Evolutionary conservation across 2,329 filamentous ascomycete genomes (phyloP).

Genomic region (Sclerotinia borealis): DNA sequence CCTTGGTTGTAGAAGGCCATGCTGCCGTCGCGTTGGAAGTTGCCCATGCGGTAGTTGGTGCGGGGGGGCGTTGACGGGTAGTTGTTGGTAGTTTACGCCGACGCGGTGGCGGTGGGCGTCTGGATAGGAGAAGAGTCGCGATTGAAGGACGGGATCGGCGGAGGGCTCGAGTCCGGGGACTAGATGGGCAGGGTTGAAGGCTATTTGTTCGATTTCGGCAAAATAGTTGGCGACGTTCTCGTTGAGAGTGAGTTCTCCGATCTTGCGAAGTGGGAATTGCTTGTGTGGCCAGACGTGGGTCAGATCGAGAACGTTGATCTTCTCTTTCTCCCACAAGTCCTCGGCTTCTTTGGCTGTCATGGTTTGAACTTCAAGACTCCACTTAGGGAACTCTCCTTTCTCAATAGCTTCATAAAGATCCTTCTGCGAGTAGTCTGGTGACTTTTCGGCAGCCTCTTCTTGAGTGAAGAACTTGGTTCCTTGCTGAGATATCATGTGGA

Average conservation of each 20-base stretch:
- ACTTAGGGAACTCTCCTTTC: conserved; percentile 46
- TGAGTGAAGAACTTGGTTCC: conserved; percentile 47
- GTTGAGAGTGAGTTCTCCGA: conserved; percentile 44
- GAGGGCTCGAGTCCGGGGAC: conserved; percentile 61
- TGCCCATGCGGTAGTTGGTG: conserved; percentile 17
- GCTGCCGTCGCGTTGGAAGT: conserved; percentile 36
- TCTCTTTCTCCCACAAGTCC: conserved; percentile 34
- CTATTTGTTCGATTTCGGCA: conserved; percentile 61
- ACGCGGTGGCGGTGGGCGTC: conserved; percentile 54
- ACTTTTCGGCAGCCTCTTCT: conserved; percentile 38
- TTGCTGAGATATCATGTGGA: conserved; percentile 48
- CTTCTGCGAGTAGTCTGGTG: conserved; percentile 45
- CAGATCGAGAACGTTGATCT: conserved; percentile 47
- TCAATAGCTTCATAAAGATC: conserved; percentile 50
- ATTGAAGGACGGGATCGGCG: conserved; percentile 62
- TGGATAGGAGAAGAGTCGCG: conserved; percentile 62
- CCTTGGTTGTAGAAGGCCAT: conserved; percentile 41
- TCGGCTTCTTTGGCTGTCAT: conserved; percentile 47
- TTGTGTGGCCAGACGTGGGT: conserved; percentile 49
- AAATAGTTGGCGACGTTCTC: conserved; percentile 51
- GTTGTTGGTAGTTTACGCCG: conserved; percentile 52
- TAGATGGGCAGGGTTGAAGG: conserved; percentile 60
- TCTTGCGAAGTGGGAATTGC: conserved; percentile 41
- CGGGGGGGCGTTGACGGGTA: conserved; percentile 39
- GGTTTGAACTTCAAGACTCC: conserved; percentile 49